Evolutionary conservation across 768 basidiomycete genomes (phyloP).

Genomic region (Lanmaoa rubissima): DNA sequence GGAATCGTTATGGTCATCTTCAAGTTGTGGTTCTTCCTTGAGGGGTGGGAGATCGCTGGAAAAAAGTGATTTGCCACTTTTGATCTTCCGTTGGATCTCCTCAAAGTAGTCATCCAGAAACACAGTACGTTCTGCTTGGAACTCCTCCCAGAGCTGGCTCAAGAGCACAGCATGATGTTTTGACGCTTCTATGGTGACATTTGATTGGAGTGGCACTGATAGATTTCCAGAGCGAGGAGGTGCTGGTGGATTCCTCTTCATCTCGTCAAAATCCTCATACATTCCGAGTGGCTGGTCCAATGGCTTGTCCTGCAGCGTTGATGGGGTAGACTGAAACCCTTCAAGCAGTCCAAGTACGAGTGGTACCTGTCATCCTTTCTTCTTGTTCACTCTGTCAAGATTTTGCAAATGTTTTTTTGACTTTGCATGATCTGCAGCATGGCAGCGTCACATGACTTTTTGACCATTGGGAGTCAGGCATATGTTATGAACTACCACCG

Average conservation of each 20-base stretch:
- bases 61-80: conserved; percentile 1
- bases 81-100: conserved; percentile 1
- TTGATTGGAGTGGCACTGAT: neutral
- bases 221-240: too few species aligned
- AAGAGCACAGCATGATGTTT: neutral
- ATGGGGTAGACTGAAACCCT: too few species aligned
- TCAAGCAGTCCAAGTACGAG: too few species aligned
- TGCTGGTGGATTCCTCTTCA: too few species aligned
- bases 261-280: too few species aligned
- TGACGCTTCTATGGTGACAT: neutral
- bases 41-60: neutral
- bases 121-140: neutral
- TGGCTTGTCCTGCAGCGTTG: too few species aligned
- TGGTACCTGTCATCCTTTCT: too few species aligned
- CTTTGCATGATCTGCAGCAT: neutral
- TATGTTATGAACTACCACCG: too few species aligned
- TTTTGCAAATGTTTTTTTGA: conserved; percentile 3
- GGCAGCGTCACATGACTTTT: neutral
- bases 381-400: neutral
- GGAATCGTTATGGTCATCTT: neutral
- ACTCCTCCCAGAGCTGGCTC: conserved; percentile 7
- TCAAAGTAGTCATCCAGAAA: conserved; percentile 9
- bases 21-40: conserved; percentile 8
- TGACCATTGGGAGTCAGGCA: too few species aligned
- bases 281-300: too few species aligned